Percentiles rank a stretch among this genome's conserved stretches.
Evolutionary conservation across 192 early-diverging fungal genomes (phyloP).

Genomic region (Allomyces macrogynus): DNA sequence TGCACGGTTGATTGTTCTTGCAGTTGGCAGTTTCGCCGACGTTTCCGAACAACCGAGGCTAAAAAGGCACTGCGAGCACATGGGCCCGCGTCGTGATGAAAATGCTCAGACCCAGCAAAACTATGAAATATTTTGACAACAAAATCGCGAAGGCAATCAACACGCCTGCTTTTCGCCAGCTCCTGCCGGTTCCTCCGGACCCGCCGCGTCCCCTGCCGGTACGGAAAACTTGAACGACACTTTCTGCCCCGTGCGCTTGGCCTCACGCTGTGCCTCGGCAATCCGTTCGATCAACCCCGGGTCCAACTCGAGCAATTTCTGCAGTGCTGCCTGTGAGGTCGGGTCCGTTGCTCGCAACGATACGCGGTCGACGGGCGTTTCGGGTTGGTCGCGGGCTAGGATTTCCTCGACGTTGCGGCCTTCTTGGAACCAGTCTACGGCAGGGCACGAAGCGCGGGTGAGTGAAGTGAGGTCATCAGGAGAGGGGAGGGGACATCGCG

Average conservation of each 20-base stretch:
- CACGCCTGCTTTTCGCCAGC: too few relatives aligned
- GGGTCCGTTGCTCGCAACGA: neutral
- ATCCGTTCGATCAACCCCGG: neutral
- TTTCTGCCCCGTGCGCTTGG: neutral
- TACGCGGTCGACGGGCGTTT: neutral
- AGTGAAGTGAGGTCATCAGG: neutral
- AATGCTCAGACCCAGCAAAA: too few relatives aligned
- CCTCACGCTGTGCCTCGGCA: neutral
- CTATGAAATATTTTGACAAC: too few relatives aligned
- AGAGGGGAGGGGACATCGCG: neutral
- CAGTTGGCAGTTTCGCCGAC: too few relatives aligned
- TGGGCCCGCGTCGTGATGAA: too few relatives aligned
- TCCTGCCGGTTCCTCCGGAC: too few relatives aligned
- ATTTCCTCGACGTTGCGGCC: neutral
- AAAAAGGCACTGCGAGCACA: too few relatives aligned
- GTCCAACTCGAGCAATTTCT: neutral
- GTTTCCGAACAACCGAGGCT: too few relatives aligned
- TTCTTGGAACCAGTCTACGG: neutral
- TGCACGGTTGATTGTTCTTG: too few relatives aligned
- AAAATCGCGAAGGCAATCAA: too few relatives aligned
- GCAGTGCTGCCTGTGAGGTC: neutral
- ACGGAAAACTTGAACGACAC: too few relatives aligned
- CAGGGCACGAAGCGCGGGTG: neutral
- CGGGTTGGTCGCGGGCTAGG: neutral
- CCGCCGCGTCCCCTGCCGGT: too few relatives aligned